Evolutionary conservation across 2,329 filamentous ascomycete genomes (phyloP).

Genomic region (Colletotrichum incanum): DNA sequence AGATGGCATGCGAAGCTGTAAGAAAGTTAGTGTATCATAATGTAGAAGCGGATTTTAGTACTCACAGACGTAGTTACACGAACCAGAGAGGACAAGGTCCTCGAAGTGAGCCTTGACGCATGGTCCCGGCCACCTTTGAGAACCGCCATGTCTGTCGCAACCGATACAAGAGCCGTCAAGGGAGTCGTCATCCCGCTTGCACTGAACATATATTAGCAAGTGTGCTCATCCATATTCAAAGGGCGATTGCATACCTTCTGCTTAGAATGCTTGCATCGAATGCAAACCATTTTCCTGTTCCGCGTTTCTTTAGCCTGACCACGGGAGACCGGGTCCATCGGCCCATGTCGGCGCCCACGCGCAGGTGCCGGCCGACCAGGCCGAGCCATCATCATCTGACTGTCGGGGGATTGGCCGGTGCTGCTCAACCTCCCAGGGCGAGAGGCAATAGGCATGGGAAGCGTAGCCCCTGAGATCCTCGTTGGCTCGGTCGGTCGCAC

Average conservation of each 20-base stretch:
- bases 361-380: constrained; percentile 1
- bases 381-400: background rate
- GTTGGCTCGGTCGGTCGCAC: background rate
- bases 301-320: constrained; percentile 39
- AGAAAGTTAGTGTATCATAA: background rate
- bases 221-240: no score
- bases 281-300: constrained; percentile 43
- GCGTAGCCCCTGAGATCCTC: background rate
- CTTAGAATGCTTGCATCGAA: constrained; percentile 42
- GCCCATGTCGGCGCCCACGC: constrained; percentile 38
- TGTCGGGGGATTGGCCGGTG: background rate
- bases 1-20: constrained; percentile 59
- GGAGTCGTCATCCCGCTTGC: constrained; percentile 22
- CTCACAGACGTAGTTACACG: constrained; percentile 62
- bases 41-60: background rate
- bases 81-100: constrained; percentile 59
- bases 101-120: constrained; percentile 60
- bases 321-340: constrained; percentile 33
- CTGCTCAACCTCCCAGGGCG: background rate
- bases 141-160: constrained; percentile 32
- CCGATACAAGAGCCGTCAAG: constrained; percentile 31
- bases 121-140: constrained; percentile 46
- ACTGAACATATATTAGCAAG: constrained; percentile 13
- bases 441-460: constrained; percentile 21
- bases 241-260: constrained; percentile 6